Percentiles rank a stretch among this genome's conserved stretches.
These are phyloP conservation scores for Populus hybrid DNA, from an alignment of 441 rosid genomes.

Conservation along the genomic window DNA sequence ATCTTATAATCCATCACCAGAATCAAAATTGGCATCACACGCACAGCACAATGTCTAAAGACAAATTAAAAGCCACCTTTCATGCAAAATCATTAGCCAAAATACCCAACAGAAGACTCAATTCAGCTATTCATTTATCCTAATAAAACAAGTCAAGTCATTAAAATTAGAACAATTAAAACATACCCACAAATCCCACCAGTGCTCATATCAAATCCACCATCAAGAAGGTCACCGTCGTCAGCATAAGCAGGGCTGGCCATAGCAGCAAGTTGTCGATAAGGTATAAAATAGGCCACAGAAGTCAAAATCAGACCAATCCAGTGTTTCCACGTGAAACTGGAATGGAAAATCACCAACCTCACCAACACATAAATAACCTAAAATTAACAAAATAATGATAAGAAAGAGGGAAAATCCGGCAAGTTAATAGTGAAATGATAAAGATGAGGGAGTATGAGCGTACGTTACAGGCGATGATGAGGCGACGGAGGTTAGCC, in stretches of 20 bases:
- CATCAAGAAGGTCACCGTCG: slow-evolving; percentile 85
- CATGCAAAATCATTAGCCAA: background rate
- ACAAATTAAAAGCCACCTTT: background rate
- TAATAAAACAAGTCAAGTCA: background rate
- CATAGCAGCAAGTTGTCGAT: slow-evolving; percentile 70
- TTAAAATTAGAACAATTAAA: background rate
- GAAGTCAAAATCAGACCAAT: slow-evolving; percentile 63
- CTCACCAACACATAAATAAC: slow-evolving; percentile 63
- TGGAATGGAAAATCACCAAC: slow-evolving; percentile 56
- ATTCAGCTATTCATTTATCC: background rate
- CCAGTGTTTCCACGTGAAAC: slow-evolving; percentile 84
- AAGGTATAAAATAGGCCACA: slow-evolving; percentile 63
- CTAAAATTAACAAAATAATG: slow-evolving; percentile 27
- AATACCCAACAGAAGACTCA: background rate
- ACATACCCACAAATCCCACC: slow-evolving; percentile 90
- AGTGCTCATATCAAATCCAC: slow-evolving; percentile 81
- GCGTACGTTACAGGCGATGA: slow-evolving; percentile 70
- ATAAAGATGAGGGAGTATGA: slow-evolving; percentile 3
- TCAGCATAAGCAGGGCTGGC: slow-evolving; percentile 64
- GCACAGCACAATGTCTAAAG: background rate
- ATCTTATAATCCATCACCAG: background rate
- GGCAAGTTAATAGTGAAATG: background rate
- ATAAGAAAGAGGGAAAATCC: background rate
- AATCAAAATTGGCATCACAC: background rate
- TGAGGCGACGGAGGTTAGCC: slow-evolving; percentile 53